phyloP scores from a whole-genome alignment of 352 stramenopile genomes.

The Globisporangium paddicum region DNA sequence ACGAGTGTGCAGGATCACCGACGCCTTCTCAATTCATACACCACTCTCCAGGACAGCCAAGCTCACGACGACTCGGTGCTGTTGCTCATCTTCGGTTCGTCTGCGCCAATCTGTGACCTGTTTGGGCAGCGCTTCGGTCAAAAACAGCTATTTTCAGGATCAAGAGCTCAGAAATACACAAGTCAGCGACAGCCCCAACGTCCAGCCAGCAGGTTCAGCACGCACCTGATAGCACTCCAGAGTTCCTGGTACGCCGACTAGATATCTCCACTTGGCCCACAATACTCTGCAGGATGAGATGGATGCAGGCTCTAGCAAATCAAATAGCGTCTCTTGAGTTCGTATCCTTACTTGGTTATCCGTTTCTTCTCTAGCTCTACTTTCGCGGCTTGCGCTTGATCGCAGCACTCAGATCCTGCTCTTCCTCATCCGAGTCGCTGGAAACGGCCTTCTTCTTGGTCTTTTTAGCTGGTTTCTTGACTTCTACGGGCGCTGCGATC shows the following conservation, averaged over 20 bases:
- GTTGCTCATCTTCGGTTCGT: background rate
- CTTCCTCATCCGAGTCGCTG: constrained; percentile 45
- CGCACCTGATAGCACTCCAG: no score
- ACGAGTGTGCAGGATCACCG: no score
- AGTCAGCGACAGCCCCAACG: background rate
- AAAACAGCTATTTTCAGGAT: background rate
- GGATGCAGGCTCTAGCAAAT: constrained; percentile 2
- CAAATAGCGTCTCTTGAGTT: background rate
- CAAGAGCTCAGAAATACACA: background rate
- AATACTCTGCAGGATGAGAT: background rate
- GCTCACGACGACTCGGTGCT: background rate
- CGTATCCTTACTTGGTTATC: background rate
- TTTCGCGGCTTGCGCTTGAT: constrained; percentile 63
- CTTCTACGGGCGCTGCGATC: constrained; percentile 13
- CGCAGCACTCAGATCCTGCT: constrained; percentile 62
- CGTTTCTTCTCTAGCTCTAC: constrained; percentile 2
- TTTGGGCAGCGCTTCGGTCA: background rate
- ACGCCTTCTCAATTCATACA: no score
- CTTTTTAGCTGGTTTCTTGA: constrained; percentile 26
- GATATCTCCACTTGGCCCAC: background rate
- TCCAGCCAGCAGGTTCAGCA: background rate
- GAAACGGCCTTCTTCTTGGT: constrained; percentile 33
- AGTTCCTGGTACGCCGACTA: no score
- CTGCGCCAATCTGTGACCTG: background rate
- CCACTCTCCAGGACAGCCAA: background rate